Conservation (phyloP, 306 rosid genomes). For the Cucumis melo region DNA sequence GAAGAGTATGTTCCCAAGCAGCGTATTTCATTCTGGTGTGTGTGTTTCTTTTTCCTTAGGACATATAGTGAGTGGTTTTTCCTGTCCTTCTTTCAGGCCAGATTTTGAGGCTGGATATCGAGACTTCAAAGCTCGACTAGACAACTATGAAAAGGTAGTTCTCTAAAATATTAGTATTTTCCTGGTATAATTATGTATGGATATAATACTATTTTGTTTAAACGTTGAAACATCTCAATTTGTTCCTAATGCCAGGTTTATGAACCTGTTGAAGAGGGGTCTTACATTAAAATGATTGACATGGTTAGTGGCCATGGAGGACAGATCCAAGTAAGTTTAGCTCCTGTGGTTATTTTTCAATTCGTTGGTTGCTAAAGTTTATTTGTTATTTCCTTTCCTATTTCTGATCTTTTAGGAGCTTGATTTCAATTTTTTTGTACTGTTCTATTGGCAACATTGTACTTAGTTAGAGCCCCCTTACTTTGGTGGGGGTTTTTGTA, state of each 20-base stretch:
- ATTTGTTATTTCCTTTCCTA: not conserved
- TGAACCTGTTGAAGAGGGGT: slow-evolving; percentile 94
- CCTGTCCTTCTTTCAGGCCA: slow-evolving; percentile 44
- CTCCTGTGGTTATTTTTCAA: not conserved
- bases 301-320: slow-evolving; percentile 97
- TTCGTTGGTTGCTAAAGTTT: not conserved
- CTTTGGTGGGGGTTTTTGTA: no score
- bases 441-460: no score
- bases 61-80: slow-evolving; percentile 6
- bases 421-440: no score
- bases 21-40: slow-evolving; percentile 7
- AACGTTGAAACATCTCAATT: slow-evolving; percentile 1
- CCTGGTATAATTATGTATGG: not conserved
- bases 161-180: slow-evolving; percentile 11
- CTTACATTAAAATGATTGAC: slow-evolving; percentile 97
- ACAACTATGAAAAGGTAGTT: slow-evolving; percentile 73
- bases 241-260: slow-evolving; percentile 44
- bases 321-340: slow-evolving; percentile 77
- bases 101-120: slow-evolving; percentile 84
- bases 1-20: slow-evolving; percentile 66
- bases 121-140: slow-evolving; percentile 77
- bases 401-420: not conserved
- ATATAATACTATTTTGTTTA: not conserved
- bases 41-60: not conserved
- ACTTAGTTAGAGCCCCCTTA: no score